Evolutionary conservation across 495 filamentous ascomycete species (phyloP).

Genomic region (Hypomontagnella monticulosa): DNA sequence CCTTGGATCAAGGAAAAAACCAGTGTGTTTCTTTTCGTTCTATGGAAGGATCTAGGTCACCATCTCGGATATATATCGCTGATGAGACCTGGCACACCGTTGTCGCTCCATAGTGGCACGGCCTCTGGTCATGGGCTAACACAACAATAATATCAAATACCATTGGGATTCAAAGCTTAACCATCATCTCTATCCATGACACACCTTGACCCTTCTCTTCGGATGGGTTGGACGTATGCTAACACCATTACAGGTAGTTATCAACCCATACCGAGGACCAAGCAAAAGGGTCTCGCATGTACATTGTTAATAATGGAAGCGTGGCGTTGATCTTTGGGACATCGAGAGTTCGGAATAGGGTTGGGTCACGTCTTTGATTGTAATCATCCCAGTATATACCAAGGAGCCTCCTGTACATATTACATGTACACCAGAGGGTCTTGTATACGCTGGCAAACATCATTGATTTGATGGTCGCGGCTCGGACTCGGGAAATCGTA

Average conservation of each 20-base stretch:
- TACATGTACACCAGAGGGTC: background rate
- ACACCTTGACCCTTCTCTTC: background rate
- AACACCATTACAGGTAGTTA: slow-evolving; percentile 10
- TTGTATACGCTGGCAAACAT: background rate
- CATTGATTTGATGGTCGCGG: too few species aligned
- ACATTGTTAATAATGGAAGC: slow-evolving; percentile 3
- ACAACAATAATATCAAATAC: background rate
- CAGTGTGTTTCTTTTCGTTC: slow-evolving; percentile 13
- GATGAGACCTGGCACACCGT: too few species aligned
- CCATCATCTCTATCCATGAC: background rate
- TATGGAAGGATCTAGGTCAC: background rate
- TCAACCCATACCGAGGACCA: background rate
- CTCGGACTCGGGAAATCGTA: background rate
- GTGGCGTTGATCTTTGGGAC: background rate
- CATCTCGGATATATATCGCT: background rate
- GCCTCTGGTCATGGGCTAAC: too few species aligned
- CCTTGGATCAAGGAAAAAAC: background rate
- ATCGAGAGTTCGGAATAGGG: background rate
- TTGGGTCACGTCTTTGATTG: background rate
- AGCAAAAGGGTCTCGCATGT: background rate
- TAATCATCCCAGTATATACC: background rate
- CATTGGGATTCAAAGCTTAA: background rate
- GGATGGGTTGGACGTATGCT: background rate
- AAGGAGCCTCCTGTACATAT: too few species aligned
- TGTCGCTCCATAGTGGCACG: too few species aligned